Percentiles rank a stretch among this genome's conserved stretches.
phyloP scores from a whole-genome alignment of 2,329 filamentous ascomycete species.

The Colletotrichum sp. region DNA sequence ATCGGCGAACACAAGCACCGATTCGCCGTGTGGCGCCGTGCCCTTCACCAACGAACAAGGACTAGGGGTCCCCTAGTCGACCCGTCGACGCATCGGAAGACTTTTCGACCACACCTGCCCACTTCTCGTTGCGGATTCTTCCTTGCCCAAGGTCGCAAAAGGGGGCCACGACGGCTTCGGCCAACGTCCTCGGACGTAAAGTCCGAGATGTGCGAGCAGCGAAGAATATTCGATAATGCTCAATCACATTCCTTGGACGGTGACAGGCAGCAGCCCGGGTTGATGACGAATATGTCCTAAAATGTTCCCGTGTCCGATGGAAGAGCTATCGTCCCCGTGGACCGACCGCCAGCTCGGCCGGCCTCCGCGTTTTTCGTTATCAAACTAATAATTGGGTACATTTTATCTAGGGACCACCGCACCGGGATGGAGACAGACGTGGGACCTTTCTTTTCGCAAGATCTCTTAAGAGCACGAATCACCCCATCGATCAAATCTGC shows the following conservation, averaged over 20 bases:
- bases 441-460: neutral
- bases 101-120: neutral
- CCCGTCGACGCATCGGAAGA: neutral
- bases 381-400: neutral
- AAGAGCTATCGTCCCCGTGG: neutral
- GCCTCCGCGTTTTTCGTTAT: neutral
- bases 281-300: neutral
- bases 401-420: neutral
- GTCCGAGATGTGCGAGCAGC: neutral
- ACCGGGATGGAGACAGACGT: neutral
- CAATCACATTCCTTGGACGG: neutral
- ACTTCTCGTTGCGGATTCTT: neutral
- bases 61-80: neutral
- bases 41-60: neutral
- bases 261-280: neutral
- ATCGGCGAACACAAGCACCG: slow-evolving; percentile 11
- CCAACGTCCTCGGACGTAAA: neutral
- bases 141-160: neutral
- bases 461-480: neutral
- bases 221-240: neutral
- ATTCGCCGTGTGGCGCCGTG: neutral
- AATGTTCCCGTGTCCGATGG: neutral
- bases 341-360: neutral
- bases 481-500: neutral
- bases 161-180: neutral